These are phyloP conservation scores for Andrographis paniculata DNA, from an alignment of 305 asterid species.

Conservation along the genomic window DNA sequence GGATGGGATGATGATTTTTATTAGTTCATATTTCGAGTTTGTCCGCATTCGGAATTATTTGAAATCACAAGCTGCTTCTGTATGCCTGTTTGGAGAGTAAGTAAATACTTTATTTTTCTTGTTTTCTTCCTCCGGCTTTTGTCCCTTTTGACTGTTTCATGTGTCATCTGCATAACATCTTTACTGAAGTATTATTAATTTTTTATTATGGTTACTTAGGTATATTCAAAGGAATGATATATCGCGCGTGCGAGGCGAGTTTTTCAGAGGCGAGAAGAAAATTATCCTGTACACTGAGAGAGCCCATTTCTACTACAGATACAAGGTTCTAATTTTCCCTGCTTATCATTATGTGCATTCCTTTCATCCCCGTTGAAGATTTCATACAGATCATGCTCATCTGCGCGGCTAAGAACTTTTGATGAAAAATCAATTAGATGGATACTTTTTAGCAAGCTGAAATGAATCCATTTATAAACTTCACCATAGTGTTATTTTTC, in stretches of 20 bases:
- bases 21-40: slow-evolving; percentile 83
- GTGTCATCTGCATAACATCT: slow-evolving; percentile 1
- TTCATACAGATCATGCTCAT: too few species aligned
- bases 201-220: slow-evolving; percentile 30
- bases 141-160: slow-evolving; percentile 4
- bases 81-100: slow-evolving; percentile 91
- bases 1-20: slow-evolving; percentile 79
- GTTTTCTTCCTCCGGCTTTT: slow-evolving; percentile 2
- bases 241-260: slow-evolving; percentile 81
- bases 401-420: too few species aligned
- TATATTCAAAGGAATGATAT: slow-evolving; percentile 70
- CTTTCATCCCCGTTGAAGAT: slow-evolving; percentile 7
- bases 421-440: background rate
- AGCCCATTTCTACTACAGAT: slow-evolving; percentile 95
- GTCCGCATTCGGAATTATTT: slow-evolving; percentile 74
- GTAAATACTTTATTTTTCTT: slow-evolving; percentile 19
- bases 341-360: background rate
- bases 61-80: slow-evolving; percentile 75
- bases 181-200: slow-evolving; percentile 1
- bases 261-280: slow-evolving; percentile 69
- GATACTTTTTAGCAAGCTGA: slow-evolving; percentile 1
- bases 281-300: slow-evolving; percentile 92
- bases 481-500: background rate
- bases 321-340: slow-evolving; percentile 49
- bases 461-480: background rate